These are phyloP conservation scores for Pseudogymnoascus sp. DNA, from an alignment of 2,329 filamentous ascomycete species.

Conservation along the genomic window DNA sequence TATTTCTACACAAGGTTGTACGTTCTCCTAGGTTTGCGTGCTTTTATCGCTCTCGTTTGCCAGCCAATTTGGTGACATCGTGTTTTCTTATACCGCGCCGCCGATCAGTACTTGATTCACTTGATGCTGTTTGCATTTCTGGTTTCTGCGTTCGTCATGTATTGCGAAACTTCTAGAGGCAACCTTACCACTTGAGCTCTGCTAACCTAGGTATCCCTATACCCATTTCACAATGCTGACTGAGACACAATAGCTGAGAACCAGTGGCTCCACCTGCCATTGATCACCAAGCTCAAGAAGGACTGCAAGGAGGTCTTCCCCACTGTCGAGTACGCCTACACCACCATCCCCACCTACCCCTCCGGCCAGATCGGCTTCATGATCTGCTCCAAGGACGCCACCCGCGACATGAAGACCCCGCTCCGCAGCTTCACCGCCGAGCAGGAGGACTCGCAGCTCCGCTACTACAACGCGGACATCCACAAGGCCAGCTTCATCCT, in stretches of 20 bases:
- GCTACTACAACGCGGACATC: conserved; percentile 96
- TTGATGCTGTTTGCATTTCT: neutral
- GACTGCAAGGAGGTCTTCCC: conserved; percentile 96
- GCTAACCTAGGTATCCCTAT: neutral
- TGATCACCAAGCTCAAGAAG: conserved; percentile 95
- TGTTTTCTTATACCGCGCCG: neutral
- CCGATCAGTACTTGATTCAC: conserved; percentile 3
- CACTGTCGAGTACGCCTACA: conserved; percentile 96
- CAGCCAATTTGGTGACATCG: neutral
- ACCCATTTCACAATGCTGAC: neutral
- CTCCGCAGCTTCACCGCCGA: conserved; percentile 73
- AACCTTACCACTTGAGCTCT: conserved; percentile 11
- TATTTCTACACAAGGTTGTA: conserved; percentile 99
- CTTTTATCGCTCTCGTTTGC: conserved; percentile 15
- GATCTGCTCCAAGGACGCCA: conserved; percentile 95
- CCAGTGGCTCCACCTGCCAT: conserved; percentile 94
- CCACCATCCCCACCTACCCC: conserved; percentile 97
- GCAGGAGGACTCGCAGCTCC: conserved; percentile 88
- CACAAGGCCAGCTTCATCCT: conserved; percentile 92
- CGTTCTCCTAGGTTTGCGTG: conserved; percentile 59
- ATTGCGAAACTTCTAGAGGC: conserved; percentile 10
- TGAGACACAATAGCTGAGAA: conserved; percentile 69
- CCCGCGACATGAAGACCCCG: conserved; percentile 76
- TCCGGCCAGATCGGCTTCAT: conserved; percentile 99
- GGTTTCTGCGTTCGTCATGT: neutral